A percentile compares a stretch with the other conserved stretches of the same genome.
These are phyloP conservation scores for Ogataea degrootiae DNA, from an alignment of 805 yeast species.

Conservation along the genomic window DNA sequence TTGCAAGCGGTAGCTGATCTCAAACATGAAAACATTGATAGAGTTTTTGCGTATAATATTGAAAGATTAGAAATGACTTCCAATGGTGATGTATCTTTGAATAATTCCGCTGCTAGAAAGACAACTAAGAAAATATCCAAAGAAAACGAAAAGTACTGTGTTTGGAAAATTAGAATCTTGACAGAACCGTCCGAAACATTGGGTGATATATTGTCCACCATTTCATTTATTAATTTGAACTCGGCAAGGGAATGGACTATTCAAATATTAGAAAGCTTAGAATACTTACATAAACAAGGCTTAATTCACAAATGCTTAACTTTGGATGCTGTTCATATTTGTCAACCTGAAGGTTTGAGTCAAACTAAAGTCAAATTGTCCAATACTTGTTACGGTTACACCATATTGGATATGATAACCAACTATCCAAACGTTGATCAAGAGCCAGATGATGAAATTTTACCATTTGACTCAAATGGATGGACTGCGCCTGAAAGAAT, in stretches of 20 bases:
- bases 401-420: conserved; percentile 36
- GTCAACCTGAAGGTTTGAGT: conserved; percentile 46
- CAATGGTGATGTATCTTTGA: conserved; percentile 26
- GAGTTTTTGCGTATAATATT: conserved; percentile 69
- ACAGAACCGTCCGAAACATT: conserved; percentile 59
- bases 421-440: conserved; percentile 27
- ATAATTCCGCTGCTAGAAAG: conserved; percentile 30
- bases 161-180: conserved; percentile 67
- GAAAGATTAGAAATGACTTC: conserved; percentile 40
- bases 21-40: conserved; percentile 61
- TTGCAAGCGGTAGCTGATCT: conserved; percentile 56
- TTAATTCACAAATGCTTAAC: conserved; percentile 67
- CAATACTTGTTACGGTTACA: conserved; percentile 55
- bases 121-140: conserved; percentile 24
- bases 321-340: conserved; percentile 52
- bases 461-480: conserved; percentile 27
- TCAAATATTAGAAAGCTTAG: conserved; percentile 80
- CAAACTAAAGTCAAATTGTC: conserved; percentile 55
- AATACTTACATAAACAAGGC: conserved; percentile 81
- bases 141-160: conserved; percentile 24
- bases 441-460: conserved; percentile 15
- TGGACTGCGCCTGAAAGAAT: conserved; percentile 84
- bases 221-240: conserved; percentile 62
- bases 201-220: conserved; percentile 61
- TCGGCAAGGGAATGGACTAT: conserved; percentile 86